Evolutionary conservation across 768 basidiomycete genomes (phyloP).

Genomic region (Xanthoconium purpureum): DNA sequence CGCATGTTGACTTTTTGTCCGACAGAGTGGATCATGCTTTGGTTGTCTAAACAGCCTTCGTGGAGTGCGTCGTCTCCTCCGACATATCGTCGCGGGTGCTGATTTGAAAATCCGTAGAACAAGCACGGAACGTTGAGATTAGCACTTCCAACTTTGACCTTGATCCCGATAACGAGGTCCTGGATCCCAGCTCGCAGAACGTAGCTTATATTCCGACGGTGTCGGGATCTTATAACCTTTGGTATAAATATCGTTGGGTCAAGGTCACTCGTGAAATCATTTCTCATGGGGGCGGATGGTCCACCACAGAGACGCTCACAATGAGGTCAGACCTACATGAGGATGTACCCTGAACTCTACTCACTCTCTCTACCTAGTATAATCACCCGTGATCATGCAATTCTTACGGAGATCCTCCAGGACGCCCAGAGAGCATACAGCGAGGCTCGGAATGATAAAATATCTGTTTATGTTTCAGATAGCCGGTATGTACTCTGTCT

Average conservation of each 20-base stretch:
- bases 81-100: not conserved
- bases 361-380: conserved; percentile 37
- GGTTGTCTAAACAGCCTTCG: conserved; percentile 60
- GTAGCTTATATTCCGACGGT: conserved; percentile 34
- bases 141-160: conserved; percentile 41
- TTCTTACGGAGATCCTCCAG: conserved; percentile 51
- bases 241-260: conserved; percentile 35
- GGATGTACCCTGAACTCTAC: not conserved
- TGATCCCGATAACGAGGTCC: conserved; percentile 16
- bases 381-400: conserved; percentile 40
- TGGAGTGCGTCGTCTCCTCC: conserved; percentile 44
- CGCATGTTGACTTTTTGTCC: not conserved
- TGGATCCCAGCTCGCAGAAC: conserved; percentile 23
- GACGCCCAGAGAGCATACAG: conserved; percentile 53
- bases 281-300: conserved; percentile 17
- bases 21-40: conserved; percentile 68
- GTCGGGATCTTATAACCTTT: conserved; percentile 35
- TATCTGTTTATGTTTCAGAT: conserved; percentile 53
- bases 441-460: conserved; percentile 47
- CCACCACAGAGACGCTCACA: conserved; percentile 9
- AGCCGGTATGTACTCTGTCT: conserved; percentile 17
- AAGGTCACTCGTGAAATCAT: conserved; percentile 22
- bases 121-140: conserved; percentile 50
- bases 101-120: conserved; percentile 16
- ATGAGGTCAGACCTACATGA: conserved; percentile 17